A percentile compares a stretch with the other conserved stretches of the same genome.
phyloP scores from a whole-genome alignment of 106 monocot species.

The Apostasia shenzhenica region DNA sequence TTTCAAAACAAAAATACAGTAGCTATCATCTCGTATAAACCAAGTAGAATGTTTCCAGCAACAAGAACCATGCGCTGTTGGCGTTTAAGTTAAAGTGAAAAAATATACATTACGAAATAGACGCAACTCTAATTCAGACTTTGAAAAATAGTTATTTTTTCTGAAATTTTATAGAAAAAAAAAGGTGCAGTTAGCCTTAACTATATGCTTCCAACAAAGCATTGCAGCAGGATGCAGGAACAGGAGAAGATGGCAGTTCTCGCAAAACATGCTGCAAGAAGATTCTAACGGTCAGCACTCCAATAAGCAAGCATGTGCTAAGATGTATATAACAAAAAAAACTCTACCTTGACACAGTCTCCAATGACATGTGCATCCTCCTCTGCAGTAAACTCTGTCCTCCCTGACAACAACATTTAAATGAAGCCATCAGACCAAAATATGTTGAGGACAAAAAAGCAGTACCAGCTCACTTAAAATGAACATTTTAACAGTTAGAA shows the following conservation, averaged over 20 bases:
- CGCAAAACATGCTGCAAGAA: slow-evolving; percentile 82
- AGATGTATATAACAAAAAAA: slow-evolving; percentile 1
- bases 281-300: background rate
- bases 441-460: background rate
- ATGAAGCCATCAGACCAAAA: slow-evolving; percentile 13
- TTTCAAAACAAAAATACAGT: no score
- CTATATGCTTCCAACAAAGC: slow-evolving; percentile 91
- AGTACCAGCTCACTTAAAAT: background rate
- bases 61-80: no score
- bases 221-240: slow-evolving; percentile 97
- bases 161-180: background rate
- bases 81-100: no score
- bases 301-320: background rate
- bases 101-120: no score
- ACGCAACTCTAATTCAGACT: no score
- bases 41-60: no score
- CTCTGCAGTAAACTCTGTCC: slow-evolving; percentile 72
- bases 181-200: slow-evolving; percentile 13
- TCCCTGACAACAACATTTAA: slow-evolving; percentile 39
- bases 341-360: slow-evolving; percentile 87
- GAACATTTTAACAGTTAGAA: background rate
- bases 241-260: slow-evolving; percentile 96
- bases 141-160: no score
- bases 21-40: no score
- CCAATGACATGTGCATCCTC: slow-evolving; percentile 99